Conservation (phyloP, 805 yeast genomes). For the Barnettozyma pratensis region DNA sequence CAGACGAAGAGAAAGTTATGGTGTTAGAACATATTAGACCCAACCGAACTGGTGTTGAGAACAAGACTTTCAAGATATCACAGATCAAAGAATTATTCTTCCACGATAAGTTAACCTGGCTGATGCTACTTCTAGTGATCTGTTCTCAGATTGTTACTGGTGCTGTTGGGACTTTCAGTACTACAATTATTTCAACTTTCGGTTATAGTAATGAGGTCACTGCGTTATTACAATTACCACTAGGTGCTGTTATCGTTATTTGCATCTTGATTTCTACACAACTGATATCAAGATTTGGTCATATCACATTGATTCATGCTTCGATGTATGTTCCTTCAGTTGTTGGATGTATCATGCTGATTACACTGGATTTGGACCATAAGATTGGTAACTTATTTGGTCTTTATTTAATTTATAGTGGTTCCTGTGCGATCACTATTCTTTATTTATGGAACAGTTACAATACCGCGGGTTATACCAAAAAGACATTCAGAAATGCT, state of each 20-base stretch:
- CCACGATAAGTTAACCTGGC: conserved; percentile 41
- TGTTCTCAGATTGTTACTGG: conserved; percentile 43
- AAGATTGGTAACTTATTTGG: conserved; percentile 42
- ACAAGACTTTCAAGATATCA: conserved; percentile 33
- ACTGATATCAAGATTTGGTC: conserved; percentile 30
- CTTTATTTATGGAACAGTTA: conserved; percentile 54
- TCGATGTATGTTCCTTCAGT: conserved; percentile 44
- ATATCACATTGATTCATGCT: conserved; percentile 29
- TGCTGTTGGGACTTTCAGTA: conserved; percentile 27
- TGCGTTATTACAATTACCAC: conserved; percentile 47
- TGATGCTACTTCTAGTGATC: conserved; percentile 36
- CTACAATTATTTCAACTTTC: conserved; percentile 14
- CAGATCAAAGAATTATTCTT: conserved; percentile 39
- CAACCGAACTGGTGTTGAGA: conserved; percentile 45
- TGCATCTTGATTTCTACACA: conserved; percentile 35
- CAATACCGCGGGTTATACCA: conserved; percentile 57
- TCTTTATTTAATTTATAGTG: conserved; percentile 44
- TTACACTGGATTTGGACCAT: conserved; percentile 30
- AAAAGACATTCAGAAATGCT: conserved; percentile 45
- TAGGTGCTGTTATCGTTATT: conserved; percentile 42
- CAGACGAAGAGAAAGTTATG: conserved; percentile 31
- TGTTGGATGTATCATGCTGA: conserved; percentile 41
- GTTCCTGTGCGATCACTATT: conserved; percentile 50
- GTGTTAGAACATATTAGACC: conserved; percentile 36
- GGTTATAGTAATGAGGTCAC: conserved; percentile 28